Evolutionary conservation across 768 basidiomycete genomes (phyloP).

Genomic region (Mycena polygramma): DNA sequence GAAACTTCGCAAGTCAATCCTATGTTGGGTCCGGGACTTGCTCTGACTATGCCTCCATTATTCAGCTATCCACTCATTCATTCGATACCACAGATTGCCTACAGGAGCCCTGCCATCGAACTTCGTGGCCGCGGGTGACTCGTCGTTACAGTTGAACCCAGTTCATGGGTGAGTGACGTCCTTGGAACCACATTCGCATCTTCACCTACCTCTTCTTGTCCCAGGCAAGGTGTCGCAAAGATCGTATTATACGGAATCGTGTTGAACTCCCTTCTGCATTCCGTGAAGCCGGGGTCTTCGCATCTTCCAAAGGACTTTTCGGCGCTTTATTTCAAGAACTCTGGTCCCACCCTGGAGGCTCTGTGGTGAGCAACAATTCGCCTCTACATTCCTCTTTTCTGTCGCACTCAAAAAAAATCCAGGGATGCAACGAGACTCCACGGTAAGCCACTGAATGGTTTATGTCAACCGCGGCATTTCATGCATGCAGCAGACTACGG

Average conservation of each 20-base stretch:
- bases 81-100: constrained; percentile 35
- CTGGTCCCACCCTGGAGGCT: constrained; percentile 3
- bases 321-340: constrained; percentile 10
- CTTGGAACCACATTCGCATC: background rate
- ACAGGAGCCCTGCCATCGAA: constrained; percentile 36
- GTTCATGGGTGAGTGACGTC: constrained; percentile 34
- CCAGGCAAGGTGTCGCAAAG: constrained; percentile 41
- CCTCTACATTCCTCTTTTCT: no score
- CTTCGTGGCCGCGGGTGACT: constrained; percentile 41
- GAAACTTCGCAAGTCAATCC: constrained; percentile 5
- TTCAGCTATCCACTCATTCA: constrained; percentile 30
- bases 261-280: constrained; percentile 35
- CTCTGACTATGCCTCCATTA: background rate
- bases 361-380: constrained; percentile 15
- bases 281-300: background rate
- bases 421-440: constrained; percentile 31
- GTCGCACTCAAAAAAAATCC: no score
- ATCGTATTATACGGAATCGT: constrained; percentile 39
- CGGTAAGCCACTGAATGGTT: background rate
- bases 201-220: no score
- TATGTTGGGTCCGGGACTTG: background rate
- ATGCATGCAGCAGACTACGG: background rate
- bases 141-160: constrained; percentile 39
- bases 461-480: background rate
- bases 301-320: constrained; percentile 16